A percentile compares a stretch with the other conserved stretches of the same genome.
Evolutionary conservation across 2,329 filamentous ascomycete genomes (phyloP).

Genomic region (Hypoxylon rubiginosum): DNA sequence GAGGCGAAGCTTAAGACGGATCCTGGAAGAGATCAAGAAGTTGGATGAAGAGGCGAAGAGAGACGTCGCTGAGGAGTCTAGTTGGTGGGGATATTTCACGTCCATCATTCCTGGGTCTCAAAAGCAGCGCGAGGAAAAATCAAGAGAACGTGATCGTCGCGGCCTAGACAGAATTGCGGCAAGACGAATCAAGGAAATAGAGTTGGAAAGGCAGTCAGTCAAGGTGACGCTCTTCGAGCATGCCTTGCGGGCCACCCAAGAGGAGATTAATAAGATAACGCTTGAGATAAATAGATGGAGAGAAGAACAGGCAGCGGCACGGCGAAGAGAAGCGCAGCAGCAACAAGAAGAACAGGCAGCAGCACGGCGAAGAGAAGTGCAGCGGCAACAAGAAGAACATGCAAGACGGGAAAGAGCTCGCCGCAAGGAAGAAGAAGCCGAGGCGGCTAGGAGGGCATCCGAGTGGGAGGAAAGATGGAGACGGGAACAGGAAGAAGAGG

Average conservation of each 20-base stretch:
- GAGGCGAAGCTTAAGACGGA: not conserved
- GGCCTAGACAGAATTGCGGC: not conserved
- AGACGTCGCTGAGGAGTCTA: not conserved
- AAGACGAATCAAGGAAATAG: conserved; percentile 1
- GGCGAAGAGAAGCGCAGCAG: not conserved
- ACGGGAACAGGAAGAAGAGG: not conserved
- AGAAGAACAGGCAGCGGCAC: not conserved
- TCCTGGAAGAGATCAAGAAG: not conserved
- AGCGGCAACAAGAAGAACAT: not conserved
- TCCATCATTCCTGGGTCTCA: not conserved
- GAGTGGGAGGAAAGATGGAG: not conserved
- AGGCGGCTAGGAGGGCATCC: not conserved
- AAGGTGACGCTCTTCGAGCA: not conserved
- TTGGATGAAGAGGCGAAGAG: not conserved
- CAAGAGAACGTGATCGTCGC: not conserved
- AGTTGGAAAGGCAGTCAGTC: not conserved
- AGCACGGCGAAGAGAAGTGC: not conserved
- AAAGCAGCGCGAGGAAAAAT: not conserved
- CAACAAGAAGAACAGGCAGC: not conserved
- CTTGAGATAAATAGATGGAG: not conserved
- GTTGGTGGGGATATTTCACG: conserved; percentile 2
- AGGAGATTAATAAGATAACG: not conserved
- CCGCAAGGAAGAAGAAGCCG: not conserved
- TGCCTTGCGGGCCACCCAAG: not conserved
- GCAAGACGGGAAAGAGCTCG: not conserved